A percentile compares a stretch with the other conserved stretches of the same genome.
phyloP scores from a whole-genome alignment of 805 yeast species.

The Nakazawaea ernobii region DNA sequence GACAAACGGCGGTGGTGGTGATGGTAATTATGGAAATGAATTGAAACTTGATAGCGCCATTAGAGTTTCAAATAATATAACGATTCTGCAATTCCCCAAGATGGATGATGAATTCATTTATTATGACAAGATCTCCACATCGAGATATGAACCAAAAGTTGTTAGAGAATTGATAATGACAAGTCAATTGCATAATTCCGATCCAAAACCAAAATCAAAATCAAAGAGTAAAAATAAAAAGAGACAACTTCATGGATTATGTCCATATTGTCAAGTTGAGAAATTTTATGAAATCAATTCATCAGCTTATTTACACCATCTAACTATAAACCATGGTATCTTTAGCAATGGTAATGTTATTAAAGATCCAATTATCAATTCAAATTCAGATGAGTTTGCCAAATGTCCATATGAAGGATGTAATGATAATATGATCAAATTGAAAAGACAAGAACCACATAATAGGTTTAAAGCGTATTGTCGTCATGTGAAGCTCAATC shows the following conservation, averaged over 20 bases:
- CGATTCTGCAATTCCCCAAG: too few species aligned
- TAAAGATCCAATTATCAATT: background rate
- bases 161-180: background rate
- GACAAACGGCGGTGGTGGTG: too few species aligned
- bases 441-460: background rate
- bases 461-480: slow-evolving; percentile 1
- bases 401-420: background rate
- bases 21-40: too few species aligned
- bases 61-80: too few species aligned
- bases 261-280: slow-evolving; percentile 1
- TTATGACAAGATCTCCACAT: background rate
- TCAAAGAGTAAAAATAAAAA: background rate
- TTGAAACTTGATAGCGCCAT: too few species aligned
- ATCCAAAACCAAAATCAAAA: background rate
- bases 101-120: background rate
- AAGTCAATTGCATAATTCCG: background rate
- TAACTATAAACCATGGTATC: background rate
- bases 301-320: slow-evolving; percentile 3
- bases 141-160: background rate
- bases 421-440: background rate
- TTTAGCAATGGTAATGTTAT: background rate
- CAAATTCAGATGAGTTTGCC: too few species aligned
- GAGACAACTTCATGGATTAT: background rate
- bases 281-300: background rate
- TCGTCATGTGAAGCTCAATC: background rate